Base-by-base conservation (phyloP, 352 stramenopile species). In the Phytophthora kernoviae region DNA sequence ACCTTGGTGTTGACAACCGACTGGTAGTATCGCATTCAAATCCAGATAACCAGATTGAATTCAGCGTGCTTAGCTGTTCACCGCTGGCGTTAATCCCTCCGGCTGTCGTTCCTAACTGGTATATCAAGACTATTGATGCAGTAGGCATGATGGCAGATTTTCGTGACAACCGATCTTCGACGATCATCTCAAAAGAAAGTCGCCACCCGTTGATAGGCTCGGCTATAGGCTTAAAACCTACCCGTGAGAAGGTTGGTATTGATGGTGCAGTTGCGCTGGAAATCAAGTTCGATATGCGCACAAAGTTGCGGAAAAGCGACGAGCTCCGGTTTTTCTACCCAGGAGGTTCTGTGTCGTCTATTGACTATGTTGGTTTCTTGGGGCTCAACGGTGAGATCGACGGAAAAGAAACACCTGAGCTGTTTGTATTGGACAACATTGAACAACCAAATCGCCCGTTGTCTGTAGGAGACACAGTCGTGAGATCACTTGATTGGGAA, bases 401-500 rank as follows among this genome's bases (percentile, higher is more conserved):
- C 15, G 40, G 59, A 7, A 54, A 58, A 2, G 46, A 67, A 9
- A 40, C 63, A 4, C 76, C 78, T 5, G 51, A 70, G 1, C 41
- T 87, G 22, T 91, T 89, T 48, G 52, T 77, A 2, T 17, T 27
- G 8, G 79, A 88, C 17, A 43, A 44, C 5, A 36, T 63, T 21
- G 75, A 78, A 9, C 57, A 63, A 17, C 41, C 34, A 4, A 68
- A 41, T 9, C 47, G 60, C 27, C 61, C 77, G 9, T 30, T 82
- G 47, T 79, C 70, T 27, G 54, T 74, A 21, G 77, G 73, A 1
- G 79, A 94, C 32, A 41, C 61, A 10, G 82, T 94, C 1, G 63
- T 88, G 43, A 73, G 83, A 4, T 84, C 83, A 14, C 63, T 58
- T 22, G 82, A 93, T 39, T 94, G 85, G 85, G 66, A 78, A 42